Evolutionary conservation across 805 yeast genomes (phyloP).

Genomic region (Priceomyces haplophilus): DNA sequence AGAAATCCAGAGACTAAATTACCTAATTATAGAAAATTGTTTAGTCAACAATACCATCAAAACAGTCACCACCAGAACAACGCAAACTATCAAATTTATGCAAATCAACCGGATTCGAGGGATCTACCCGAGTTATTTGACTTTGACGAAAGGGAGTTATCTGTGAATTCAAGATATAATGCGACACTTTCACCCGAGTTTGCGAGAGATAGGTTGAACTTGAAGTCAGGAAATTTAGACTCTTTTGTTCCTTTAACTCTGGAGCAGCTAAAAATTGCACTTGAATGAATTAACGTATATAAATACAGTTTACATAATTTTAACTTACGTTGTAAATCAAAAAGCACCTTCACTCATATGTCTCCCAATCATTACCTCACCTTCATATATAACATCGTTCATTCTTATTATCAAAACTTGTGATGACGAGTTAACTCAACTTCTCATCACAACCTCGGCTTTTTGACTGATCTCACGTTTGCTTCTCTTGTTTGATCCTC

Average conservation of each 20-base stretch:
- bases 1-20: conserved; percentile 35
- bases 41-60: conserved; percentile 34
- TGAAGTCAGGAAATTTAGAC: conserved; percentile 23
- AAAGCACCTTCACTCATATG: no score
- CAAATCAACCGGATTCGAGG: conserved; percentile 38
- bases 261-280: conserved; percentile 35
- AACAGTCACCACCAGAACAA: conserved; percentile 32
- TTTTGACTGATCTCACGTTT: conserved; percentile 24
- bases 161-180: conserved; percentile 41
- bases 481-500: conserved; percentile 1
- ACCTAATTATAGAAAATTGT: conserved; percentile 44
- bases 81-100: conserved; percentile 40
- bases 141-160: conserved; percentile 50
- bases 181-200: conserved; percentile 42
- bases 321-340: background rate
- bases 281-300: conserved; percentile 21
- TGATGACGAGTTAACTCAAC: no score
- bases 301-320: background rate
- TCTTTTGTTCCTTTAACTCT: conserved; percentile 39
- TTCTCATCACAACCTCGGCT: conserved; percentile 29
- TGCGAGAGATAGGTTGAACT: conserved; percentile 26
- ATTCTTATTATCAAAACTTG: no score
- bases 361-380: no score
- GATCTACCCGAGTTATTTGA: conserved; percentile 51
- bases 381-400: no score